Conservation (phyloP, 306 rosid species). For the Amphicarpaea edgeworthii region DNA sequence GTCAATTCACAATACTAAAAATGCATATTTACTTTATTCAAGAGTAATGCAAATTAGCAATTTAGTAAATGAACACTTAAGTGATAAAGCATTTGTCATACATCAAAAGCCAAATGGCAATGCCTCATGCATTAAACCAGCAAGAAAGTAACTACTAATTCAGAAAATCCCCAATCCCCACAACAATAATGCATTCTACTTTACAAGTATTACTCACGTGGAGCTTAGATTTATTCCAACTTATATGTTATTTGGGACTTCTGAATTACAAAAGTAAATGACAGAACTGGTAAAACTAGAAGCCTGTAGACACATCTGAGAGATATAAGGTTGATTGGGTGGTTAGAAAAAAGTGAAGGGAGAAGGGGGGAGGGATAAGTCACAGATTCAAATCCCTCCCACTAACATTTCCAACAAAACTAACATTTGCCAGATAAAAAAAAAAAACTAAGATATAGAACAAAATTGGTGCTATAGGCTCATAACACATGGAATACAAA, state of each 20-base stretch:
- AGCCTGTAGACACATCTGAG: slow-evolving; percentile 4
- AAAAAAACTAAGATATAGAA: no score
- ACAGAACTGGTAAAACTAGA: slow-evolving; percentile 18
- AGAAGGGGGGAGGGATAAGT: no score
- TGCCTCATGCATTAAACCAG: slow-evolving; percentile 26
- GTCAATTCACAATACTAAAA: slow-evolving; percentile 20
- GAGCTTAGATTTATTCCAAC: neutral
- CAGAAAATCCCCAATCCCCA: slow-evolving; percentile 3
- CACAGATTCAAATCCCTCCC: no score
- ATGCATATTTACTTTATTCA: neutral
- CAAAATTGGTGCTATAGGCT: neutral
- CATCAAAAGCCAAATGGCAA: slow-evolving; percentile 2
- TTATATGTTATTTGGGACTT: neutral
- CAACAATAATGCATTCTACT: slow-evolving; percentile 26
- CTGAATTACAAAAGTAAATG: slow-evolving; percentile 22
- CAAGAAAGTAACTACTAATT: slow-evolving; percentile 16
- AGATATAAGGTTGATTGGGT: no score
- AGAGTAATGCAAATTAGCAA: slow-evolving; percentile 20
- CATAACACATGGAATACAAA: slow-evolving; percentile 24
- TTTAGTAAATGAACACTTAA: slow-evolving; percentile 12
- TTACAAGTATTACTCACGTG: neutral
- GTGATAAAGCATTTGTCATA: neutral
- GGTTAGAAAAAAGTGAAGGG: no score
- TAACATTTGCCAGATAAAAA: no score
- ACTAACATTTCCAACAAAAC: no score